A percentile compares a stretch with the other conserved stretches of the same genome.
Conservation (phyloP, 2,329 filamentous ascomycete species). For the Sporothrix inflata region DNA sequence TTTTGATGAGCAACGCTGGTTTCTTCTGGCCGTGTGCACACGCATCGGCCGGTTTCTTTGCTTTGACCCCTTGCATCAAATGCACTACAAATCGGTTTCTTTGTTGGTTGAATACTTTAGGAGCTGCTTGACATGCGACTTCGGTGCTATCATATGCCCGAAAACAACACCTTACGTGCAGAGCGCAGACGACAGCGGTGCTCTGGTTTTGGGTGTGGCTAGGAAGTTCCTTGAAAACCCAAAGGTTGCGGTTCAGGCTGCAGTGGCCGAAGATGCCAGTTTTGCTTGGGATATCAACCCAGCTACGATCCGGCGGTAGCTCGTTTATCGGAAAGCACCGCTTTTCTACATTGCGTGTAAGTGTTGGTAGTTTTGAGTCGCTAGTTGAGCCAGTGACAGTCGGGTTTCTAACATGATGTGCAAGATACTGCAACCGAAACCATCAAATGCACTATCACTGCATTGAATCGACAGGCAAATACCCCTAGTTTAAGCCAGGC, state of each 20-base stretch:
- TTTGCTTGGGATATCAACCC: background rate
- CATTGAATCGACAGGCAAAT: background rate
- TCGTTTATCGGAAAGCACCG: background rate
- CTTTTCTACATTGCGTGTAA: slow-evolving; percentile 8
- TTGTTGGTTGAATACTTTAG: background rate
- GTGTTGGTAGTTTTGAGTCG: background rate
- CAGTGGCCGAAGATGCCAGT: background rate
- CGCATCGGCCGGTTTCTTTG: background rate
- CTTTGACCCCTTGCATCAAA: background rate
- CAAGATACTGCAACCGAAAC: background rate
- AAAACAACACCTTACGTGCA: background rate
- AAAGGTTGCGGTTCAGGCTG: background rate
- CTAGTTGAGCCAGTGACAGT: background rate
- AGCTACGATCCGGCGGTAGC: background rate
- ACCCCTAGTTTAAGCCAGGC: background rate
- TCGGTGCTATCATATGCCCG: background rate
- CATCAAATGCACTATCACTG: background rate
- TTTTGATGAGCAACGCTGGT: background rate
- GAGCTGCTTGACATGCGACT: background rate
- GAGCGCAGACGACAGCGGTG: background rate
- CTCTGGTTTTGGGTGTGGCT: background rate
- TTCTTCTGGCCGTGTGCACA: background rate
- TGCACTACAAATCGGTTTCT: background rate
- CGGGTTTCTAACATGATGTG: no score
- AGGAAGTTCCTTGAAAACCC: background rate